These are phyloP conservation scores for Pholiota microspora DNA, from an alignment of 768 basidiomycete genomes.

Conservation along the genomic window DNA sequence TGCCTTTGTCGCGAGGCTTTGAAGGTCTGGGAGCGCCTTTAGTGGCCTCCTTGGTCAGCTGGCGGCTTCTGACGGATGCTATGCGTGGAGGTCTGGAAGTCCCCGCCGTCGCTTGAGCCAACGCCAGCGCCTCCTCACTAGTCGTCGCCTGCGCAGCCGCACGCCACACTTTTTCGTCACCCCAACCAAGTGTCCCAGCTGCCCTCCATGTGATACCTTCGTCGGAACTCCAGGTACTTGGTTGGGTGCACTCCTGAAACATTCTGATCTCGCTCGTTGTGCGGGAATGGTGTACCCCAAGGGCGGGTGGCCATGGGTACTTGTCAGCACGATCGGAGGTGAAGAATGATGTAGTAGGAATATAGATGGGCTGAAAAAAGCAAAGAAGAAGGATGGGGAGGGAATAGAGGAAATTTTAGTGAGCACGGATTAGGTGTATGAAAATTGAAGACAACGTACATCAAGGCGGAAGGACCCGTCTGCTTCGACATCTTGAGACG, in stretches of 20 bases:
- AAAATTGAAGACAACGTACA: neutral
- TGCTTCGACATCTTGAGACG: neutral
- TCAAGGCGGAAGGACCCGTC: neutral
- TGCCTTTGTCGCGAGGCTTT: neutral
- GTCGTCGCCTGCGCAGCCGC: neutral
- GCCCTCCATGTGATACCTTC: neutral
- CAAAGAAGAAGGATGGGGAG: neutral
- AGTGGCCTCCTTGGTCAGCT: neutral
- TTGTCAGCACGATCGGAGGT: neutral
- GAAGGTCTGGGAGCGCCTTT: too few species aligned
- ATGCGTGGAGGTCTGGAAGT: neutral
- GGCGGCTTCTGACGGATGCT: neutral
- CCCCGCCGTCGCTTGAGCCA: neutral
- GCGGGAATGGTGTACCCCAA: neutral
- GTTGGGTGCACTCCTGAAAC: neutral
- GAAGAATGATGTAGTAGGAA: neutral
- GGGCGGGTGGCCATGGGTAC: neutral
- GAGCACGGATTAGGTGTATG: too few species aligned
- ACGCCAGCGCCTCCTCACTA: neutral
- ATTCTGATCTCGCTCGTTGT: neutral
- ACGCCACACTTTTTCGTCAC: neutral
- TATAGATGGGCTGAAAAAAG: neutral
- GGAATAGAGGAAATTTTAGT: neutral
- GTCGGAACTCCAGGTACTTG: neutral
- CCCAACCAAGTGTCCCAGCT: neutral